These are phyloP conservation scores for Gossypium trilobum DNA, from an alignment of 441 rosid species.

Conservation along the genomic window DNA sequence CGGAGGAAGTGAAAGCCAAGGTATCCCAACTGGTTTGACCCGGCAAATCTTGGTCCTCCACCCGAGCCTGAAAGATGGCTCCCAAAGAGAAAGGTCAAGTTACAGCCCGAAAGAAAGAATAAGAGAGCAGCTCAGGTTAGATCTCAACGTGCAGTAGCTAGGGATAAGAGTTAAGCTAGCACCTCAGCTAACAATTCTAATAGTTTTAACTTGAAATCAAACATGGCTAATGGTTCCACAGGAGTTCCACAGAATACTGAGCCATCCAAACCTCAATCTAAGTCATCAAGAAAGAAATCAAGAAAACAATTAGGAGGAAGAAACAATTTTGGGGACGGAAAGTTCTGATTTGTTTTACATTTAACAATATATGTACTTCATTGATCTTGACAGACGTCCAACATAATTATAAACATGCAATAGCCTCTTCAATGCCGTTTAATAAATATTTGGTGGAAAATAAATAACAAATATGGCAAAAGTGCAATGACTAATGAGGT, in stretches of 20 bases:
- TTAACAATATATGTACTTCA: not conserved
- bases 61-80: slow-evolving; percentile 98
- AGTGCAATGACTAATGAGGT: not conserved
- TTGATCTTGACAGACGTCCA: not conserved
- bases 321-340: not conserved
- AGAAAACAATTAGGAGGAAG: slow-evolving; percentile 29
- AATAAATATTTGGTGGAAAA: not conserved
- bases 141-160: slow-evolving; percentile 71
- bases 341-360: slow-evolving; percentile 8
- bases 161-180: slow-evolving; percentile 65
- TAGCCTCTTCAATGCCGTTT: not conserved
- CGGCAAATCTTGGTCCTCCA: slow-evolving; percentile 84
- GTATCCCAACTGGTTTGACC: slow-evolving; percentile 88
- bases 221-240: slow-evolving; percentile 41
- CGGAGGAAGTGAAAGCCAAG: slow-evolving; percentile 95
- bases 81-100: slow-evolving; percentile 88
- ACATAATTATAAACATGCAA: not conserved
- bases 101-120: slow-evolving; percentile 84
- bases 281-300: slow-evolving; percentile 67
- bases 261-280: slow-evolving; percentile 44
- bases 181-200: slow-evolving; percentile 31
- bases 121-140: slow-evolving; percentile 89
- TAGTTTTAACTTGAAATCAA: slow-evolving; percentile 31
- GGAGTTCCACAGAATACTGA: slow-evolving; percentile 34
- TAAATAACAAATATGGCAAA: not conserved